Evolutionary conservation across 495 filamentous ascomycete species (phyloP), one percentile per base, ranked within the genome.

Genomic region (Hyaloscypha finlandica): DNA sequence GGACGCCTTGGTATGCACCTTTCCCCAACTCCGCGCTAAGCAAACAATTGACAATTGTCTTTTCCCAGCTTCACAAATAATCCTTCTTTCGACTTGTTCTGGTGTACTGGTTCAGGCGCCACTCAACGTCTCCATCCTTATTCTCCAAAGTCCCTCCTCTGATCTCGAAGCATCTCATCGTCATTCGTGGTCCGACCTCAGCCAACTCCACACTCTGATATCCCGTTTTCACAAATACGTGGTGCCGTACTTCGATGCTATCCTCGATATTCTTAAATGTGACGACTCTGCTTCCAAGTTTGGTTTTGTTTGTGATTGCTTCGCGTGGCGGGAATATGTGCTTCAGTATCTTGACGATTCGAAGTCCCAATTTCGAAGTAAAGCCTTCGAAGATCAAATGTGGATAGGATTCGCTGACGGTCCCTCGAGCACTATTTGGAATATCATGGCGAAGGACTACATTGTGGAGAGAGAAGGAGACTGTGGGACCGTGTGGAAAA

Each of bases 351-450:
- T 94, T 93, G 39, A 94, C 90, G 4, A 97, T 87, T 4, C 96
- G 85, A 68, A 85, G 82, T 56, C 95, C 95, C n/a, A 99, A 80
- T 59, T 82, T 84, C 20, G 91, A 92, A 16, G 80, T 89, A 81
- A 99, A 99, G 12, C 92, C 92, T 73, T 99, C 95, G 68, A 99
- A 98, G 67, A 99, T 89, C 16, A 99, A 79, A 72, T 98, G 94
- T 0, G 95, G 95, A 71, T 97, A 99, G 57, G 86, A 89, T 80
- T 99, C 95, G 61, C 88, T 92, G 35, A 99, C 93, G 0, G 96
- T 99, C 35, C 95, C 95, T 61, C 91, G 84, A 31, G 91, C 85
- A 29, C 91, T 83, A 67, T 93, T 91, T 0, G 95, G 96, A 22
- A 99, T 94, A 79, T 98, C 96, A 64, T 93, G 90, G 37, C 95